Base-by-base conservation (phyloP, 169 alveolate species). In the Eimeria sp. region DNA sequence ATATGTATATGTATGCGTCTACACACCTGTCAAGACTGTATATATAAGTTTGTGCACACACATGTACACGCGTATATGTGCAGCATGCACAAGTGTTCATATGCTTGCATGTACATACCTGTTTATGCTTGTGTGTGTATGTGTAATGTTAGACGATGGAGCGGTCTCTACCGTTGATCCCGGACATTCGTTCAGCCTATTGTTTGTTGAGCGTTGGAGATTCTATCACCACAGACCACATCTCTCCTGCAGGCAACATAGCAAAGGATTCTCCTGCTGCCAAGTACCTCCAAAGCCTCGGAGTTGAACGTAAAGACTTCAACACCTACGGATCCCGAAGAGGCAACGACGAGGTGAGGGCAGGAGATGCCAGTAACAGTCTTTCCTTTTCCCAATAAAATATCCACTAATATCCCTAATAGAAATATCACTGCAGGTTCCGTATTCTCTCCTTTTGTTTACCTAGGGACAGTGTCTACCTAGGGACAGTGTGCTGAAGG, bases 221-320 rank as follows among this genome's bases (percentile, higher is more conserved):
- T 96, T 98, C 99, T 43, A 99, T 99, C 88, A 99, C 99, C 58
- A 99, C 99, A 27, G 99, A 99, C 96, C 99, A 99, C 97, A 99
- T 99, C 57, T 98, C 99, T 10, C 99, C 99, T n/a, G 99, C 99
- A 4, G 99, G 99, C 4, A 98, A 99, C 97, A 99, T 99, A 78
- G 98, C 99, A 49, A 98, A 98, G 96, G 97, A 97, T 54, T 99
- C 99, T 1, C 99, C 99, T 18, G 99, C 99, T 6, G 99, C 99
- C 25, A 86, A 97, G 89, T 99, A 97, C 96, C 97, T 99, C 43
- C 75, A 90, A 49, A 95, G 95, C 27, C 98, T 97, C 95, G 99
- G 99, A 65, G 99, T 99, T n/a, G 96, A 88, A 51, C 98, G 97
- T 84, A 98, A 98, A 95, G 99, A 99, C 97, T 98, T 99, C 98